Evolutionary conservation across 805 yeast species (phyloP), one percentile per base, ranked within the genome.

Genomic region (Saturnispora serradocipensis): DNA sequence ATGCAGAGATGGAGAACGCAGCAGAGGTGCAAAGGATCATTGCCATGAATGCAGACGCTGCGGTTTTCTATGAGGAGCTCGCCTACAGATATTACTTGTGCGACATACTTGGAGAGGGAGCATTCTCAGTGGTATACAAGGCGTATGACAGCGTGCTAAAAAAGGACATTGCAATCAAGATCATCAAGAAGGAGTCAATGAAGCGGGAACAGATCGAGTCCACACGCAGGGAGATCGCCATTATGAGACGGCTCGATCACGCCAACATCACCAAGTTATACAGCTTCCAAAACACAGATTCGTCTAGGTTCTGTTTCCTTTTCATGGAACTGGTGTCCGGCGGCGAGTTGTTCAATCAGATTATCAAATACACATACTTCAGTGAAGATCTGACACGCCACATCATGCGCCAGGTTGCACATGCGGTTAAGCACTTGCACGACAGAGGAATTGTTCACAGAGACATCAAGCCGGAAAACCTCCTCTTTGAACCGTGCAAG

Each of bases 121-220:
- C 97, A 0, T 90, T 91, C 64, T 87, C 96, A 3, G 75, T 78
- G 11, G 98, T 91, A 4, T 87, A 81, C 70, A 81, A 77, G 62
- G 95, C 95, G 0, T 62, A 71, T 15, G 82, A 83, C 58, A 56
- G 67, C 3, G 57, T 58, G 10, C 63, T 72, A 5, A 65, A 75
- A 46, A 66, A 68, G 36, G 53, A 59, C 7, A 82, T 87, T 15
- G 96, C 96, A 11, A 78, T 88, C 60, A 88, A 88, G 61, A 77
- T 86, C 53, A 86, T 88, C 44, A 75, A 78, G 58, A 88, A 88
- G 63, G 67, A 68, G 44, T 73, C 75, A 49, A 70, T 84, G 73
- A 70, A 73, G 48, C 53, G 61, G 24, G 76, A 76, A 45, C 84
- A 80, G 58, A 68, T 78, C 11, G 70, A 75, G 48, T 77, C 82